Evolutionary conservation across 805 yeast genomes (phyloP), one percentile per base, ranked within the genome.

Genomic region (Ogataea saltuana): DNA sequence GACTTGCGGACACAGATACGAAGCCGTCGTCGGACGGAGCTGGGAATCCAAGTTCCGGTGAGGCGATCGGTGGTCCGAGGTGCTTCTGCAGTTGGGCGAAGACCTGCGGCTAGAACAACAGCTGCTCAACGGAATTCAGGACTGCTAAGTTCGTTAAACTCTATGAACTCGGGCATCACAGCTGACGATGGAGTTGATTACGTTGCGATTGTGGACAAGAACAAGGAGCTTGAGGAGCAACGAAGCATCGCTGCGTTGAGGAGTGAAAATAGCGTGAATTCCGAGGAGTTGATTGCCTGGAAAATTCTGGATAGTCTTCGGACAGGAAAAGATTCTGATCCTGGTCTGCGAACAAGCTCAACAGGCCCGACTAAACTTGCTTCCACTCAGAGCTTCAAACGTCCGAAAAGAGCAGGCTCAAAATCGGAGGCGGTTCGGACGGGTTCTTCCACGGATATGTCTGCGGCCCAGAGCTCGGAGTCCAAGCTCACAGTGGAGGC

Each of bases 221-320:
- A 50, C 39, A 44, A 41, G 39, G 34, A 38, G 30, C 36, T 42
- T 2, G 39, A 44, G 22, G 48, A 46, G 32, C 52, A 44, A 25
- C 44, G 44, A 30, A 41, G 35, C 11, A 33, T 39, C 22, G 29
- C 17, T 9, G 18, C 39, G 16, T 39, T 27, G 20, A 23, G 42
- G 9, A 33, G 31, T 12, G 46, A 43, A 22, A 30, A 25, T 9
- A 27, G 27, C 1, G n/a, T 11, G 17, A 39, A 27, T 17, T 22
- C 46, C 9, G 57, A 42, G 30, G 66, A 59, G 29, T 27, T 16
- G 7, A 56, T 55, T 15, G 64, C 67, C 4, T 62, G 68, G 67
- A 53, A 44, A 27, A 48, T 58, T 19, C 44, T 60, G 30, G 68
- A 61, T 17, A 49, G 44, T 16, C 51, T 61, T 15, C 45, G 47